These are phyloP conservation scores for Phytophthora litchii DNA, from an alignment of 352 stramenopile genomes.

Conservation along the genomic window DNA sequence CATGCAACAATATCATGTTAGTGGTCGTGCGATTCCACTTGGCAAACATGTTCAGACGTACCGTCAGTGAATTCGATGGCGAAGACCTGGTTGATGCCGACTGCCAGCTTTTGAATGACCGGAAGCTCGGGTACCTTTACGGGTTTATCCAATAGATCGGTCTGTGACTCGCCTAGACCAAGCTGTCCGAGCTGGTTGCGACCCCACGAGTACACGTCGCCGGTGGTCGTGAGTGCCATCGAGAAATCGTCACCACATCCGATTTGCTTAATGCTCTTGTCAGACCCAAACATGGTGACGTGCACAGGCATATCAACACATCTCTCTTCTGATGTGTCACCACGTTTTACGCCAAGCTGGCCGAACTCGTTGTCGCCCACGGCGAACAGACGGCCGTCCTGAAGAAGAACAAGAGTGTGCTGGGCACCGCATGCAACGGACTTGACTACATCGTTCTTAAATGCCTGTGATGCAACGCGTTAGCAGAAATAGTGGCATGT, in stretches of 20 bases:
- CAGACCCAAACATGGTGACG: slow-evolving; percentile 26
- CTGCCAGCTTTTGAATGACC: slow-evolving; percentile 64
- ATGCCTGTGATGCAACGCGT: slow-evolving; percentile 35
- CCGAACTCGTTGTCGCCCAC: slow-evolving; percentile 82
- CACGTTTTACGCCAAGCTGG: slow-evolving; percentile 54
- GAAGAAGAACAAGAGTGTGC: slow-evolving; percentile 72
- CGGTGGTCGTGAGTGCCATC: slow-evolving; percentile 51
- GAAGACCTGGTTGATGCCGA: slow-evolving; percentile 79
- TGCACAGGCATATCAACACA: slow-evolving; percentile 45
- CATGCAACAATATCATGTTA: slow-evolving; percentile 2
- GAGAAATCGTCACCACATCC: slow-evolving; percentile 72
- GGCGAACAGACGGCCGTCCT: slow-evolving; percentile 62
- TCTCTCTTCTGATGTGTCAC: slow-evolving; percentile 38
- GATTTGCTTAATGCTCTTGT: slow-evolving; percentile 49
- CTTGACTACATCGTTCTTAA: slow-evolving; percentile 58
- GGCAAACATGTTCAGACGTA: slow-evolving; percentile 30
- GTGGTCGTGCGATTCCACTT: background rate
- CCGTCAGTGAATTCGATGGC: slow-evolving; percentile 77
- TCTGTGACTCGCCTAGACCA: slow-evolving; percentile 51
- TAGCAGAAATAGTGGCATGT: background rate
- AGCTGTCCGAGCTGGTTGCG: slow-evolving; percentile 73
- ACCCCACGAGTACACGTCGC: slow-evolving; percentile 78
- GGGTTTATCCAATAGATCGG: slow-evolving; percentile 40
- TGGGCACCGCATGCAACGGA: slow-evolving; percentile 71
- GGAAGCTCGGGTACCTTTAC: slow-evolving; percentile 63